These are phyloP conservation scores for Podospora fimiseda DNA, from an alignment of 495 filamentous ascomycete species.

Conservation along the genomic window DNA sequence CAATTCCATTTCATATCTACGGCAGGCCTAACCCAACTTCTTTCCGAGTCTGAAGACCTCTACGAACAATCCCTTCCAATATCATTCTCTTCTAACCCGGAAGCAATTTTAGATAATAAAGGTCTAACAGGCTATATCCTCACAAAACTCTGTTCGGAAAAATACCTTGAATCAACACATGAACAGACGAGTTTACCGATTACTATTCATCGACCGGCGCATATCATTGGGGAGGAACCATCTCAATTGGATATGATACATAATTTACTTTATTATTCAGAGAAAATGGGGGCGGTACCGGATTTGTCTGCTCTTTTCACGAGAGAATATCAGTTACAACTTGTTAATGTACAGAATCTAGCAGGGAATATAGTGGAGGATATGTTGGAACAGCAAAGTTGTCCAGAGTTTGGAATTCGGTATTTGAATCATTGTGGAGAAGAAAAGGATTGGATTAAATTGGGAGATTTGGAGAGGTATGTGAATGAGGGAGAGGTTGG, in stretches of 20 bases:
- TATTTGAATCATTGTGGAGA: conserved; percentile 8
- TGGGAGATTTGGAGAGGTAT: conserved; percentile 5
- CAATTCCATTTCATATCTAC: conserved; percentile 46
- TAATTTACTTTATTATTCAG: background rate
- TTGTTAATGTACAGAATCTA: conserved; percentile 3
- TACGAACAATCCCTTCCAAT: conserved; percentile 1
- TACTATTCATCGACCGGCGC: conserved; percentile 36
- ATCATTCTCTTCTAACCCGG: background rate
- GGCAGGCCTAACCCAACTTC: conserved; percentile 26
- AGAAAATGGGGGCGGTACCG: conserved; percentile 1
- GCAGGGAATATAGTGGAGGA: background rate
- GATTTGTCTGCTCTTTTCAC: background rate
- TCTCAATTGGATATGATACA: conserved; percentile 17
- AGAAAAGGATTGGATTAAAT: conserved; percentile 4
- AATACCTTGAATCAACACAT: conserved; percentile 31
- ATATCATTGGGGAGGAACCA: conserved; percentile 23
- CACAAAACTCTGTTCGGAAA: conserved; percentile 46
- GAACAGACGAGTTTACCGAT: conserved; percentile 23
- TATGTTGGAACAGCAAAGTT: background rate
- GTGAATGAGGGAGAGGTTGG: background rate
- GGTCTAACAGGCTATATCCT: conserved; percentile 37
- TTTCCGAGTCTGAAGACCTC: background rate
- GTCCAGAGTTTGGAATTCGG: background rate
- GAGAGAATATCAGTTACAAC: conserved; percentile 2
- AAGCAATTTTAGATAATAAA: conserved; percentile 14